Base-by-base conservation (phyloP, 139 green algal species). In the Chlorella sp. region DNA sequence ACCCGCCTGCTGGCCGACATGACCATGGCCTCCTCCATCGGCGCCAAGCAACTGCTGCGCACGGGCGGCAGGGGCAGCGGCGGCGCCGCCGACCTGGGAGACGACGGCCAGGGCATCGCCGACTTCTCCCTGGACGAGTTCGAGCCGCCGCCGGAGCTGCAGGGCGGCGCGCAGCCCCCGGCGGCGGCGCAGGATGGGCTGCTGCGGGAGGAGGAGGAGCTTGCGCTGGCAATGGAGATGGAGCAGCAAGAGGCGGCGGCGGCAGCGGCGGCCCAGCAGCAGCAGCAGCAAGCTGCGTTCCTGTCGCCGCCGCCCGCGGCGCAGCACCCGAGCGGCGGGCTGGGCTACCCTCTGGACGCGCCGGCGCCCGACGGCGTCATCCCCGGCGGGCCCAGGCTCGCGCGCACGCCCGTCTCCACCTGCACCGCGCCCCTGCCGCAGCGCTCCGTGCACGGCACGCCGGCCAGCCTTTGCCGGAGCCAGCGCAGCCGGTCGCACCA, bases 1-100 rank as follows among this genome's bases (percentile, higher is more conserved):
- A 83, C 77, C 9, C 82, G 83, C 77, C 80, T 93, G 78, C 85
- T 92, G 62, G 87, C 83, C 35, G 85, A 93, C 45, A 79, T 79
- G 25, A 89, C 83, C 51, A 88, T 81, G 79, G 79, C 79, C 0
- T 84, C 79, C 41, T 40, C 67, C 29, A 56, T 73, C 12, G 79
- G 79, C 31, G 46, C 38, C 15, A 71, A 71, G 61, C 45, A 72
- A 35, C 61, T 64, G 72, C 15, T 7, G 35, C 35, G 35, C 53
- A 67, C n/a, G 70, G 70, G 55, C 43, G 14, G 65, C 21, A 19
- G 15, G 46, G 29, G 11, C 11, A 8, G 59, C 0, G 27, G 59
- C 59, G 69, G 69, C 69, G 53, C 69, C 7, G 53, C 69, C 1
- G 69, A 75, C 38, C 51, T 75, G 69, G 69, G 2, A 5, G 51